phyloP scores from a whole-genome alignment of 768 basidiomycete genomes.

The Phylloporus rhodoxanthus region DNA sequence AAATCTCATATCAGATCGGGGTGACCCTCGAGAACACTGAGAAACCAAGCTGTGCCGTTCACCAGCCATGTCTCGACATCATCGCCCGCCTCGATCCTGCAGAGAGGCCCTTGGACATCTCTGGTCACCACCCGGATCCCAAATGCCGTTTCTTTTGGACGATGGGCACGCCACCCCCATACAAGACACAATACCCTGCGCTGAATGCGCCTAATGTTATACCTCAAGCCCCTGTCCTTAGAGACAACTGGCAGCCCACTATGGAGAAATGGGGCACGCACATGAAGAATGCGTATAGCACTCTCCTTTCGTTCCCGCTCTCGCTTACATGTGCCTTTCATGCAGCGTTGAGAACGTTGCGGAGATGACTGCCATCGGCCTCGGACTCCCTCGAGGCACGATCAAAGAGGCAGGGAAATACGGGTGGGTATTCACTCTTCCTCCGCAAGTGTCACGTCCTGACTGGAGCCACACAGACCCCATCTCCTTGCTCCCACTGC shows the following conservation, averaged over 20 bases:
- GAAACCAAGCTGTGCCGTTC: constrained; percentile 78
- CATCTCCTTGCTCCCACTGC: constrained; percentile 93
- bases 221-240: constrained; percentile 55
- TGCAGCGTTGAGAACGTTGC: constrained; percentile 78
- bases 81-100: constrained; percentile 70
- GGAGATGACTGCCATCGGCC: constrained; percentile 80
- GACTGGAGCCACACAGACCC: constrained; percentile 40
- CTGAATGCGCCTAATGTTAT: constrained; percentile 80
- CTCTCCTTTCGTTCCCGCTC: constrained; percentile 1
- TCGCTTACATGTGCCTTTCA: background rate
- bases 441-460: background rate
- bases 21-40: constrained; percentile 97
- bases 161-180: constrained; percentile 70
- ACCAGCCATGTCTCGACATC: constrained; percentile 75
- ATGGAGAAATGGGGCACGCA: constrained; percentile 85
- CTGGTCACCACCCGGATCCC: constrained; percentile 77
- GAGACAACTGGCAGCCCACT: constrained; percentile 56
- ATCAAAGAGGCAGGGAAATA: constrained; percentile 80
- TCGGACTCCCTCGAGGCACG: constrained; percentile 63
- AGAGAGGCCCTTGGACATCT: constrained; percentile 82
- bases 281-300: constrained; percentile 80
- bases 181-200: constrained; percentile 69
- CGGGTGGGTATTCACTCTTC: constrained; percentile 46
- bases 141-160: constrained; percentile 95
- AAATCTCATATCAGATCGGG: constrained; percentile 87